These are phyloP conservation scores for Paramyrothecium sp. DNA, from an alignment of 2,329 filamentous ascomycete species.

Conservation along the genomic window DNA sequence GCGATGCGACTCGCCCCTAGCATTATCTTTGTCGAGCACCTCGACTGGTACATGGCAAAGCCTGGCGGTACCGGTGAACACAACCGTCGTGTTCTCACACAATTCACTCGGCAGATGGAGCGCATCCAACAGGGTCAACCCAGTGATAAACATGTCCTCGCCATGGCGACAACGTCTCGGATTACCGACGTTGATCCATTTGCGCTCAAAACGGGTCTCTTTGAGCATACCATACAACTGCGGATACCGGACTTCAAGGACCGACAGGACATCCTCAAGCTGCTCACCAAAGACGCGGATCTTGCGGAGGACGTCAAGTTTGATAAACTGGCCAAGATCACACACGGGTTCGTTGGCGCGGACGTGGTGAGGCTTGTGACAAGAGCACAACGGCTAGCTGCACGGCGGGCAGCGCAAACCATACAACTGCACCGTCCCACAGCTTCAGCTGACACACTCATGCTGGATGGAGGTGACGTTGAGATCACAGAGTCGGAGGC, in stretches of 20 bases:
- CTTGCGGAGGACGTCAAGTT: constrained; percentile 73
- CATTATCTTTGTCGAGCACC: constrained; percentile 87
- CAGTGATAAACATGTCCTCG: constrained; percentile 73
- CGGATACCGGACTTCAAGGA: constrained; percentile 79
- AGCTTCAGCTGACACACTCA: neutral
- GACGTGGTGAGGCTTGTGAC: constrained; percentile 71
- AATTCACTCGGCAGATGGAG: constrained; percentile 85
- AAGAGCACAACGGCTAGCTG: constrained; percentile 36
- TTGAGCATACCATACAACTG: constrained; percentile 83
- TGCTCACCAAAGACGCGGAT: constrained; percentile 64
- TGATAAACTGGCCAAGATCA: constrained; percentile 71
- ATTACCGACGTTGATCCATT: constrained; percentile 84
- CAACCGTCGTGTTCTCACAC: constrained; percentile 82
- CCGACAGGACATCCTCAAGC: constrained; percentile 74
- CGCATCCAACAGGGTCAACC: constrained; percentile 71
- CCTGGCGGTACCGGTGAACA: constrained; percentile 76
- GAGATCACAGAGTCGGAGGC: neutral
- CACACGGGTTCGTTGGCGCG: constrained; percentile 89
- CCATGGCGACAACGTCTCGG: constrained; percentile 87
- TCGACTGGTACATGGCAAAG: constrained; percentile 82
- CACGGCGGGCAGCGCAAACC: constrained; percentile 27
- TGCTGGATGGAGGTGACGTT: neutral
- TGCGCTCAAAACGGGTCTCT: constrained; percentile 70
- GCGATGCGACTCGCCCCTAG: constrained; percentile 84
- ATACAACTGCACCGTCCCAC: constrained; percentile 2